Evolutionary conservation across 2,329 filamentous ascomycete genomes (phyloP), one percentile per base, ranked within the genome.

Genomic region (Clonostachys rhizophaga): DNA sequence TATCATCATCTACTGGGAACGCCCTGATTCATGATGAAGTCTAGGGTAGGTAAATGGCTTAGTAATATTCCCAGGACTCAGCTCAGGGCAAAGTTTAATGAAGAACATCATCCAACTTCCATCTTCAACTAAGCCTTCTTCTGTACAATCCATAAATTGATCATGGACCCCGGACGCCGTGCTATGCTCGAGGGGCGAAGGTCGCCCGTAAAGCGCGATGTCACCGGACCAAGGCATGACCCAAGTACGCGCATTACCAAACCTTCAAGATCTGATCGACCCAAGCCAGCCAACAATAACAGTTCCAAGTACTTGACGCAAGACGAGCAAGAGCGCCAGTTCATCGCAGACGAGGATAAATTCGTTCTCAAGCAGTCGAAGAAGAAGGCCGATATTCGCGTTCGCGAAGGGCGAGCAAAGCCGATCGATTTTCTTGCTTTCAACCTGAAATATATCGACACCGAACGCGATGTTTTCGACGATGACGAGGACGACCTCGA

Each of bases 341-440:
- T 94, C 76, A 89, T 97, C 17, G 89, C 92, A 45, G 89, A 95
- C 58, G 94, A 99, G 66, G 94, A 99, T 71, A 85, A 87, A 54
- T 99, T 99, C 61, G 94, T 97, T 48, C 74, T 99, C 60, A 91
- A 91, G 67, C 94, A 99, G 69, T 87, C 92, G 42, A 99, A 97
- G 76, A 97, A 95, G 74, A 97, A 96, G 74, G 92, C 94, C 40
- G 89, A 91, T 54, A 95, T 99, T 56, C 86, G 94, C 39, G 91
- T 97, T 42, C 89, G 91, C 56, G 91, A 95, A 66, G 87, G 88
- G 11, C 83, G 95, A 55, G 91, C 92, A 47, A 91, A 90, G 61
- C 88, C 92, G 10, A 92, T 97, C 59, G 94, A 99, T 70, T 91
- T 89, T 76, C 79, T 99, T 42, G 90, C 91, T 1, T 94, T 97